Evolutionary conservation across 176 grass and related monocot genomes (phyloP).

Genomic region (Phyllostachys edulis): DNA sequence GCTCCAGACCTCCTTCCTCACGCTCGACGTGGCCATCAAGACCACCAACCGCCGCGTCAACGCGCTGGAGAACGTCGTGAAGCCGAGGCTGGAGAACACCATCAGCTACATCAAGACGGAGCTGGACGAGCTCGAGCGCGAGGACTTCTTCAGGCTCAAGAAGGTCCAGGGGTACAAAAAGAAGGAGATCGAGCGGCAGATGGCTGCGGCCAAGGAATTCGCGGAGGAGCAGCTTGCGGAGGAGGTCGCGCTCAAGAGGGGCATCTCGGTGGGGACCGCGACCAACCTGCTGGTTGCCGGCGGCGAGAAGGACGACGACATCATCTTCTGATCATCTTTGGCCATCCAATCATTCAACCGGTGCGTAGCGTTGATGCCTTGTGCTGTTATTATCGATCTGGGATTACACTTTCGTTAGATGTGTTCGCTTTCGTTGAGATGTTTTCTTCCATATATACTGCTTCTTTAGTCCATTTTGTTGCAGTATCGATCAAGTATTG

Average conservation of each 20-base stretch:
- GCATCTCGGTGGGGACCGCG: slow-evolving; percentile 47
- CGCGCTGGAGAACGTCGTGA: slow-evolving; percentile 89
- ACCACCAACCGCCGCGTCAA: slow-evolving; percentile 94
- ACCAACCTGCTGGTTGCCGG: slow-evolving; percentile 53
- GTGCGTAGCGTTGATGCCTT: slow-evolving; percentile 28
- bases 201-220: slow-evolving; percentile 41
- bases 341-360: slow-evolving; percentile 36
- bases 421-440: background rate
- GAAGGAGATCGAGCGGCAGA: slow-evolving; percentile 67
- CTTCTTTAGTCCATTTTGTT: background rate
- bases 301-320: slow-evolving; percentile 68
- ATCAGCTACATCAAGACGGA: slow-evolving; percentile 86
- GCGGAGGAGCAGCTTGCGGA: slow-evolving; percentile 57
- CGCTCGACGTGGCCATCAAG: slow-evolving; percentile 93
- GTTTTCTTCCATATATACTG: background rate
- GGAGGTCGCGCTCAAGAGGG: slow-evolving; percentile 69
- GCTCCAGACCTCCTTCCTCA: slow-evolving; percentile 93
- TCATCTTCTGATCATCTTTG: slow-evolving; percentile 67
- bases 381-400: slow-evolving; percentile 17
- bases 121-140: slow-evolving; percentile 91
- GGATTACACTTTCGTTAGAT: background rate
- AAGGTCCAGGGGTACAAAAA: slow-evolving; percentile 96
- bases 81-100: slow-evolving; percentile 90
- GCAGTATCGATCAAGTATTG: background rate
- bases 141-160: slow-evolving; percentile 96